Evolutionary conservation across 2,329 filamentous ascomycete genomes (phyloP).

Genomic region (Anthostomella pinea): DNA sequence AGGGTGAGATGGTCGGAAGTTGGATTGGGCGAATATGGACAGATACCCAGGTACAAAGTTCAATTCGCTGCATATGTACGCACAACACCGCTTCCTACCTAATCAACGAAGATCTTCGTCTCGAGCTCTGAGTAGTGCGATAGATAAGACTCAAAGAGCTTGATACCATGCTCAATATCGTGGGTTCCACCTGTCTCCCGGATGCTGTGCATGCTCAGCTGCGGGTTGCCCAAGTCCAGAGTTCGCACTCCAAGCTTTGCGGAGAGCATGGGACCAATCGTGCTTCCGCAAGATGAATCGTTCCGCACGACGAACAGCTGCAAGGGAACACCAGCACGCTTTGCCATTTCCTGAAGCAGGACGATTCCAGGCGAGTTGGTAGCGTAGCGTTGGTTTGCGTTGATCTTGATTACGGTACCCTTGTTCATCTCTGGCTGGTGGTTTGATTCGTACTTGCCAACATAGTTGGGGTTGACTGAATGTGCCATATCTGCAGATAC

Average conservation of each 20-base stretch:
- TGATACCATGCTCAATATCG: constrained; percentile 83
- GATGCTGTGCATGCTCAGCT: constrained; percentile 96
- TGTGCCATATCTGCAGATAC: constrained; percentile 98
- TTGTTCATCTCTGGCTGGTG: constrained; percentile 96
- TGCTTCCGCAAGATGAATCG: constrained; percentile 90
- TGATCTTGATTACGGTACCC: constrained; percentile 95
- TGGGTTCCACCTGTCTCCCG: constrained; percentile 86
- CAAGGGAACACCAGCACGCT: constrained; percentile 71
- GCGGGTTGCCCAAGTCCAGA: constrained; percentile 88
- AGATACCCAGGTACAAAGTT: too few species aligned
- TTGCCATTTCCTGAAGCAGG: constrained; percentile 82
- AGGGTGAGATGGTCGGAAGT: too few species aligned
- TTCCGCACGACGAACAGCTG: constrained; percentile 97
- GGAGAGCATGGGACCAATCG: constrained; percentile 94
- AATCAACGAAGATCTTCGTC: constrained; percentile 81
- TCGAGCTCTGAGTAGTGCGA: constrained; percentile 79
- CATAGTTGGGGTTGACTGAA: constrained; percentile 92
- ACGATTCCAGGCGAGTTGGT: constrained; percentile 96
- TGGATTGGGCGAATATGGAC: too few species aligned
- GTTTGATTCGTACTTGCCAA: constrained; percentile 83
- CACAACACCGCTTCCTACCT: too few species aligned
- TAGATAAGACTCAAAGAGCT: constrained; percentile 86
- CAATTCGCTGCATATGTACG: too few species aligned
- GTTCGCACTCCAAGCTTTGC: constrained; percentile 84
- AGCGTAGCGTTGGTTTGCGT: constrained; percentile 94